phyloP scores from a whole-genome alignment of 2,329 filamentous ascomycete species.

The Pseudogymnoascus sp. region DNA sequence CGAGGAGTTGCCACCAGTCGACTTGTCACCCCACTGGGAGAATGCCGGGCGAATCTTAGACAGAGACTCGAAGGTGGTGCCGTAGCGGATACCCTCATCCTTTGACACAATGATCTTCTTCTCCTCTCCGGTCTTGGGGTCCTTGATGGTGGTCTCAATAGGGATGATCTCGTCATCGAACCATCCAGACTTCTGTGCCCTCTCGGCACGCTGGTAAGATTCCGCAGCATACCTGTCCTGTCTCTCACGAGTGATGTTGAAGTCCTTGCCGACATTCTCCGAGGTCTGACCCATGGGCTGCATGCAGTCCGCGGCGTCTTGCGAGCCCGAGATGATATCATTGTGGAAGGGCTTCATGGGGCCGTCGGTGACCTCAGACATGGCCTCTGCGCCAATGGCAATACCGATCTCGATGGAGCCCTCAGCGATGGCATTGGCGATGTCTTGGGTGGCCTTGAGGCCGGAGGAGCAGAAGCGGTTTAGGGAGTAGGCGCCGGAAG shows the following conservation, averaged over 20 bases:
- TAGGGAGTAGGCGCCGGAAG: slow-evolving; percentile 67
- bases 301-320: slow-evolving; percentile 78
- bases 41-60: slow-evolving; percentile 85
- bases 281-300: slow-evolving; percentile 97
- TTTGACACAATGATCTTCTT: slow-evolving; percentile 70
- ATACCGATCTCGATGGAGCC: slow-evolving; percentile 83
- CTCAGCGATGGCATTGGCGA: slow-evolving; percentile 73
- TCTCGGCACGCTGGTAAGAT: slow-evolving; percentile 80
- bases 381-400: slow-evolving; percentile 80
- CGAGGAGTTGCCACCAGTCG: slow-evolving; percentile 86
- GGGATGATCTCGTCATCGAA: slow-evolving; percentile 93
- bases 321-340: slow-evolving; percentile 58
- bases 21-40: slow-evolving; percentile 76
- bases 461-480: slow-evolving; percentile 98
- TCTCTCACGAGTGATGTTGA: slow-evolving; percentile 67
- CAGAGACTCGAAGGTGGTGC: slow-evolving; percentile 77
- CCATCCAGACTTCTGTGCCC: slow-evolving; percentile 80
- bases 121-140: slow-evolving; percentile 68
- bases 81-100: slow-evolving; percentile 86
- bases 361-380: slow-evolving; percentile 66
- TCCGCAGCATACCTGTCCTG: slow-evolving; percentile 84
- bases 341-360: slow-evolving; percentile 68
- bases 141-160: slow-evolving; percentile 73
- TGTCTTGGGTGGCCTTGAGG: slow-evolving; percentile 89
- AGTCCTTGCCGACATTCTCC: slow-evolving; percentile 90